These are phyloP conservation scores for Trifolium dubium DNA, from an alignment of 306 rosid genomes.

Conservation along the genomic window DNA sequence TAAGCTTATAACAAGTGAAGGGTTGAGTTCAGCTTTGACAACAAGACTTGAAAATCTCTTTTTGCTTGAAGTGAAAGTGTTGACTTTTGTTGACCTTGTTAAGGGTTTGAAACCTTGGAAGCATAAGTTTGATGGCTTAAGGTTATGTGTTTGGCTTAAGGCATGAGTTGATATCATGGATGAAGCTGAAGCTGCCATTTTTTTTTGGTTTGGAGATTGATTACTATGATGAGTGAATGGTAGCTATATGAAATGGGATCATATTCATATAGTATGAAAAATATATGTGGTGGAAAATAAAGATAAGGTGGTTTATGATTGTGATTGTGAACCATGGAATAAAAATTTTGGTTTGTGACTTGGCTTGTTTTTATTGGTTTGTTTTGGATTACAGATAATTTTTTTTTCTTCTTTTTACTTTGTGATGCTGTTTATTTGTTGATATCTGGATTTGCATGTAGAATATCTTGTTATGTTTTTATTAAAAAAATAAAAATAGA, in stretches of 20 bases:
- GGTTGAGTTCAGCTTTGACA: slow-evolving; percentile 75
- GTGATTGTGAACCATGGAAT: slow-evolving; percentile 36
- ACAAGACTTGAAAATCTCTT: slow-evolving; percentile 24
- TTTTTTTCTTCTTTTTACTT: neutral
- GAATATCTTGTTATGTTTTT: neutral
- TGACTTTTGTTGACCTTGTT: slow-evolving; percentile 33
- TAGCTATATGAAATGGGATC: neutral
- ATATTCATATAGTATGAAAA: slow-evolving; percentile 17
- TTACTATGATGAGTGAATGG: neutral
- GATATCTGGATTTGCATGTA: neutral
- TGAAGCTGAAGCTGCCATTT: slow-evolving; percentile 63
- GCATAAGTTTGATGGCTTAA: slow-evolving; percentile 57
- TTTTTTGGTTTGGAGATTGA: neutral
- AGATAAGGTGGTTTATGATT: slow-evolving; percentile 44
- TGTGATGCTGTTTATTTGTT: slow-evolving; percentile 4
- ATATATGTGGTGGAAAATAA: slow-evolving; percentile 32
- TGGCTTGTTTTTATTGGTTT: slow-evolving; percentile 61
- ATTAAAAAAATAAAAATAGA: neutral
- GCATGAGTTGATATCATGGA: slow-evolving; percentile 55
- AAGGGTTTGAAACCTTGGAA: slow-evolving; percentile 82
- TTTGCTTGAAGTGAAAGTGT: slow-evolving; percentile 18
- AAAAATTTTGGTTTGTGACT: slow-evolving; percentile 56
- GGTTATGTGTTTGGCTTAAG: slow-evolving; percentile 34
- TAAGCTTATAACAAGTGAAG: slow-evolving; percentile 85
- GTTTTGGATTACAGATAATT: slow-evolving; percentile 64